Base-by-base conservation (phyloP, 257 asterid genomes). In the Solanum virginianum region DNA sequence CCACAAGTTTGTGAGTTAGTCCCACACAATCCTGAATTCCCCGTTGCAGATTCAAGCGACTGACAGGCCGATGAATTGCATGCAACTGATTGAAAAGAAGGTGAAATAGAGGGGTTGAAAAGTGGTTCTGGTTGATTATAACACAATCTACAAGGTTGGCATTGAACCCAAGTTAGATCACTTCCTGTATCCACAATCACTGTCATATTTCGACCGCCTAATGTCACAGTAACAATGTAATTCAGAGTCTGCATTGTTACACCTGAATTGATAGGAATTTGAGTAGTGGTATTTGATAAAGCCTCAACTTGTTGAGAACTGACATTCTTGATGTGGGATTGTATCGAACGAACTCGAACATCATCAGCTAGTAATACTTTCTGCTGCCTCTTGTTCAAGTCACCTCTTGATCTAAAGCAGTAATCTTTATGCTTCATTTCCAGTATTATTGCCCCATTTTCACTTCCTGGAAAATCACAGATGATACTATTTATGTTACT, bases 131-230 rank as follows among this genome's bases (percentile, higher is more conserved):
- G 94, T 75, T 96, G 99, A 45, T 87, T 85, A 86, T 96, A 93
- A 84, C 99, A 94, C 9, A 87, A 68, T 60, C 87, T 91, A 74
- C 98, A 96, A 60, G 99, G 99, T 80, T 93, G 96, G 86, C 98
- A 96, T 79, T 96, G 99, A 20, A 93, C 94, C 99, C 98, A 96
- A 18, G 98, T 93, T 12, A 96, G 89, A 77, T 96, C 98, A 71
- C 97, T 93, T 49, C 99, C 98, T 0, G 98, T 96, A 88, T 96
- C 99, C 0, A 96, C 94, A 9, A 96, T 94, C 14, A 94, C 91
- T 1, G 98, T 94, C 87, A 89, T 29, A 83, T 93, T 92, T 65
- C 90, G 89, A 70, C 88, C 87, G 26, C 98, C 99, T 84, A 96
- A 54, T 24, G 92, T 90, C 56, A 92, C 63, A 2, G 90, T 89